Percentiles rank a stretch among this genome's conserved stretches.
These are phyloP conservation scores for Corchorus capsularis DNA, from an alignment of 345 rosid species.

Conservation along the genomic window DNA sequence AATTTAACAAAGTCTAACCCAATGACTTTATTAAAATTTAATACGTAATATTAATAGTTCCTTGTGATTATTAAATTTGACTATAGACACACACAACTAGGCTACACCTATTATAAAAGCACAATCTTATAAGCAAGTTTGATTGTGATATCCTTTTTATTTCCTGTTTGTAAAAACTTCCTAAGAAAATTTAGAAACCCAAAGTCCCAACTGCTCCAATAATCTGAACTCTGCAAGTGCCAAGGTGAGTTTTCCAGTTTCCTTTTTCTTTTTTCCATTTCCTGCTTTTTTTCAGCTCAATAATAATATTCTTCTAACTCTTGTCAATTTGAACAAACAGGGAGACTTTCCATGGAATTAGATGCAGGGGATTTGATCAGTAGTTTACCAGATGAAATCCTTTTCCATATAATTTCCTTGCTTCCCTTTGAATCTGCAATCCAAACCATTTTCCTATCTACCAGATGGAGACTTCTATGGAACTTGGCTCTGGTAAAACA, in stretches of 20 bases:
- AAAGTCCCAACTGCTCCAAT: neutral
- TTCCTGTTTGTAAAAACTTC: neutral
- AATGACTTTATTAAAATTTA: neutral
- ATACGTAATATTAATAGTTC: neutral
- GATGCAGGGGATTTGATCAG: constrained; percentile 39
- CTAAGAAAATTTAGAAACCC: neutral
- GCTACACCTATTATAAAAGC: neutral
- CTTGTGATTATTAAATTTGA: constrained; percentile 15
- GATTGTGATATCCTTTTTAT: neutral
- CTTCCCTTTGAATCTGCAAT: constrained; percentile 64
- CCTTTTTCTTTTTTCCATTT: neutral
- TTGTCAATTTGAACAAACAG: neutral
- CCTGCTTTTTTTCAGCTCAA: too few relatives aligned
- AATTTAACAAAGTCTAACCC: neutral
- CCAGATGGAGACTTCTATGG: constrained; percentile 54
- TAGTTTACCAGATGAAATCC: constrained; percentile 56
- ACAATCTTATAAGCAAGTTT: neutral
- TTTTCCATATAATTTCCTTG: constrained; percentile 50
- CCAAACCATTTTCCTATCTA: constrained; percentile 54
- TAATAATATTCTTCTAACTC: neutral
- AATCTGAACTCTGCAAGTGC: neutral
- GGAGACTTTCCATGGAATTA: constrained; percentile 13
- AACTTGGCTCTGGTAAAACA: constrained; percentile 41
- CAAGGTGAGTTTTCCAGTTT: neutral
- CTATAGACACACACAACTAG: neutral